These are phyloP conservation scores for Candida bentonensis DNA, from an alignment of 805 yeast genomes.

Conservation along the genomic window DNA sequence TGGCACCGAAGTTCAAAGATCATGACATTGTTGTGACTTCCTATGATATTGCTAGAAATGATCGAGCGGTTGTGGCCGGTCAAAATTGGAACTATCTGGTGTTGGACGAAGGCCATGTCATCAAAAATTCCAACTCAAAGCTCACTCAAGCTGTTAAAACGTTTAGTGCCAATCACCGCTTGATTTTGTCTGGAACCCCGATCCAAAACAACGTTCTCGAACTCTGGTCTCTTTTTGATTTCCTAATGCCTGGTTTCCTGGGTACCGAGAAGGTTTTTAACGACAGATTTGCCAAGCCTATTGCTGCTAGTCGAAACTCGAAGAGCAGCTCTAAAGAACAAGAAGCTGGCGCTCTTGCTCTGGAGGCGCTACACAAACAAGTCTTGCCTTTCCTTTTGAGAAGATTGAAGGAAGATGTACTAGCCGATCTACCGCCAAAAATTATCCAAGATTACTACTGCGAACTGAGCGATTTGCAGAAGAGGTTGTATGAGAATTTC, in stretches of 20 bases:
- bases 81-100: slow-evolving; percentile 86
- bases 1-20: slow-evolving; percentile 36
- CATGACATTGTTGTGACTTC: slow-evolving; percentile 89
- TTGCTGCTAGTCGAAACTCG: slow-evolving; percentile 81
- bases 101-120: slow-evolving; percentile 94
- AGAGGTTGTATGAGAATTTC: slow-evolving; percentile 76
- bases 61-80: slow-evolving; percentile 44
- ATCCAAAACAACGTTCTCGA: slow-evolving; percentile 95
- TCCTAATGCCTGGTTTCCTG: slow-evolving; percentile 95
- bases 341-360: slow-evolving; percentile 90
- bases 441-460: slow-evolving; percentile 97
- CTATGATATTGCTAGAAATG: slow-evolving; percentile 93
- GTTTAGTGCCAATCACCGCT: slow-evolving; percentile 73
- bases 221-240: slow-evolving; percentile 94
- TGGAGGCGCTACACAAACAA: slow-evolving; percentile 92
- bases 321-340: slow-evolving; percentile 78
- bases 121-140: slow-evolving; percentile 81
- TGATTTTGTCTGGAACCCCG: slow-evolving; percentile 92
- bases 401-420: slow-evolving; percentile 88
- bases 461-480: slow-evolving; percentile 83
- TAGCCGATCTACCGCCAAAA: slow-evolving; percentile 93
- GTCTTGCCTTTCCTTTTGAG: slow-evolving; percentile 93
- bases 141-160: slow-evolving; percentile 77
- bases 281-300: slow-evolving; percentile 95
- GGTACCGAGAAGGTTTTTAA: slow-evolving; percentile 92